These are phyloP conservation scores for Pyrus hybrid DNA, from an alignment of 331 rosid species.

Conservation along the genomic window DNA sequence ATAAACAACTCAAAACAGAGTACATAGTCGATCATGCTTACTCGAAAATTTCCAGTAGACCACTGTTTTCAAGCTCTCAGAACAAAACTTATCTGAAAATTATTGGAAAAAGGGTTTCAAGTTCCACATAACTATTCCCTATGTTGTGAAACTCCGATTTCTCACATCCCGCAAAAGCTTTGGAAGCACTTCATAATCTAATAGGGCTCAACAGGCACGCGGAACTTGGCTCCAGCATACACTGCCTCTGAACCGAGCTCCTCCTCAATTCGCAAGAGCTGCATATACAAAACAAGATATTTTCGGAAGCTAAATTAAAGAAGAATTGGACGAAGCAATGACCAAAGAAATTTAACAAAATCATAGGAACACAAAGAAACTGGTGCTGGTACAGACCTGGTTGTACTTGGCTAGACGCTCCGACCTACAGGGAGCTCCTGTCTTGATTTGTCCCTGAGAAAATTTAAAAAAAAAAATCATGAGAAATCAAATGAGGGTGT, in stretches of 20 bases:
- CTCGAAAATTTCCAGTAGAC: constrained; percentile 11
- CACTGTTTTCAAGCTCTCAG: constrained; percentile 14
- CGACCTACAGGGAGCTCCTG: constrained; percentile 98
- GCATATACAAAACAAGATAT: background rate
- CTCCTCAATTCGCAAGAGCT: constrained; percentile 94
- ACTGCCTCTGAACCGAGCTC: constrained; percentile 85
- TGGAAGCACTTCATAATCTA: constrained; percentile 7
- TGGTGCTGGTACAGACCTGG: constrained; percentile 40
- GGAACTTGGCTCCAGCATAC: constrained; percentile 80
- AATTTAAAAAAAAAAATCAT: background rate
- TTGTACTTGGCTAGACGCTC: constrained; percentile 98
- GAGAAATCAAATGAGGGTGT: background rate
- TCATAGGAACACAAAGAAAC: background rate
- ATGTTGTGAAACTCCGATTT: constrained; percentile 6
- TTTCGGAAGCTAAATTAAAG: background rate
- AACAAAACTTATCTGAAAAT: constrained; percentile 32
- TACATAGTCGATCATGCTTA: constrained; percentile 7
- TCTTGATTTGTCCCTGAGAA: constrained; percentile 94
- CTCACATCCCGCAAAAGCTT: constrained; percentile 18
- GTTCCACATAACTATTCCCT: constrained; percentile 14
- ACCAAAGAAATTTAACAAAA: background rate
- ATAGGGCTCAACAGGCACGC: constrained; percentile 80
- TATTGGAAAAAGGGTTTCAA: constrained; percentile 23
- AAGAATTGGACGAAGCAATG: background rate
- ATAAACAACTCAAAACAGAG: background rate